A percentile compares a stretch with the other conserved stretches of the same genome.
These are phyloP conservation scores for Earliella scabrosa DNA, from an alignment of 1,284 basidiomycete species.

Conservation along the genomic window DNA sequence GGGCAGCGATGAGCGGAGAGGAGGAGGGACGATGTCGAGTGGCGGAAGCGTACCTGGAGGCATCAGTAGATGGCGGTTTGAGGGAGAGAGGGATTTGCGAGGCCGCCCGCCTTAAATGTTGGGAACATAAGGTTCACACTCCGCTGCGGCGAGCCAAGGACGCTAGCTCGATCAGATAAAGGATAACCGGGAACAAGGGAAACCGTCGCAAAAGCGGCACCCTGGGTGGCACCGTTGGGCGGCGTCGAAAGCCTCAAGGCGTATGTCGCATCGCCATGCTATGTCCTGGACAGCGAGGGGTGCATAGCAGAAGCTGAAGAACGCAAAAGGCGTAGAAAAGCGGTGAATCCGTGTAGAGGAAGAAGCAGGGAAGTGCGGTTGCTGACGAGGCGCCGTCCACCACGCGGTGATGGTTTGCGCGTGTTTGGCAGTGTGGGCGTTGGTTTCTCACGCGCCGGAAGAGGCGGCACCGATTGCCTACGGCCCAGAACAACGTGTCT, in stretches of 20 bases:
- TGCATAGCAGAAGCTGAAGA: neutral
- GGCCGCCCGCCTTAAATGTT: slow-evolving; percentile 1
- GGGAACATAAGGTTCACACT: slow-evolving; percentile 15
- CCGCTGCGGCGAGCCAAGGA: slow-evolving; percentile 10
- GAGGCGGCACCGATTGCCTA: neutral
- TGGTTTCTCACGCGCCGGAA: neutral
- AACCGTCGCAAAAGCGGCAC: neutral
- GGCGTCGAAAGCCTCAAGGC: neutral
- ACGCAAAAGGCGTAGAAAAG: neutral
- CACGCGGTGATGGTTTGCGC: neutral
- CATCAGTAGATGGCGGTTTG: slow-evolving; percentile 1
- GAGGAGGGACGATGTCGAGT: neutral
- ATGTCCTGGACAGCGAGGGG: neutral
- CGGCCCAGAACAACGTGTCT: too few species aligned
- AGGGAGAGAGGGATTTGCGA: neutral
- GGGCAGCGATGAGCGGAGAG: neutral
- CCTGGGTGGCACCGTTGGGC: neutral
- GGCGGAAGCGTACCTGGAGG: slow-evolving; percentile 6
- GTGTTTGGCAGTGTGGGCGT: slow-evolving; percentile 4
- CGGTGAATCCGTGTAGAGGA: neutral
- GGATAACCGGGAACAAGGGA: slow-evolving; percentile 5
- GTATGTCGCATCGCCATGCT: neutral
- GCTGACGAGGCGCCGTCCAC: neutral
- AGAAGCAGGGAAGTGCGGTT: neutral
- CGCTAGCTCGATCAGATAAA: slow-evolving; percentile 18